Evolutionary conservation across 768 basidiomycete genomes (phyloP), one percentile per base, ranked within the genome.

Genomic region (Suillus occidentalis): DNA sequence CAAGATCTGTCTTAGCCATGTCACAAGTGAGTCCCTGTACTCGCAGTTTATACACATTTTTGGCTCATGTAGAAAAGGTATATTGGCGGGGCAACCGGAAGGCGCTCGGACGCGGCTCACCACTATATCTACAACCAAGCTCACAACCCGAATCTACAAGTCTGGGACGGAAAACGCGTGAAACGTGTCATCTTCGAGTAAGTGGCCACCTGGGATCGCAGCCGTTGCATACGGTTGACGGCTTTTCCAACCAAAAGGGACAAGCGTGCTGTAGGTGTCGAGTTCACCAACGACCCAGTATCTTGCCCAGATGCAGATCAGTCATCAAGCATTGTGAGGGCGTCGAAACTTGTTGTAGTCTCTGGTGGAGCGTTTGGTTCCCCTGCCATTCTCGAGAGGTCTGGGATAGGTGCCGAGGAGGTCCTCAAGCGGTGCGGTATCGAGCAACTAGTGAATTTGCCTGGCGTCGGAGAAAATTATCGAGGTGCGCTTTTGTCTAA

Each of bases 401-500:
- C 88, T 5, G 90, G 92, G 14, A 88, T 94, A 50, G 91, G 91
- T 9, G 81, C 83, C 3, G 70, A 73, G 20, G 70, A 75, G 1
- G 68, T 89, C 47, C 76, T 92, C 49, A 70, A 81, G 49, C 76
- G 75, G 37, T 76, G 83, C 61, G 80, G 79, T 13, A 82, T 94
- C 47, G 69, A 75, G 8, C 78, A 81, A 64, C 61, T 85, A 36
- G 81, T 90, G 22, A 85, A 91, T 62, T 83, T 93, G 13, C 89
- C 90, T 1, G 89, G 88, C 16, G 91, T 94, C 2, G 91, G 91
- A 20, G 87, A 89, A 69, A 84, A 91, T 68, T 86, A 84, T 63
- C 80, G 82, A 74, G 86, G 86, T 83, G 63, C 50, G 71, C 60
- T 20, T 28, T 43, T 12, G 5, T 36, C 28, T 3, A 22, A 45